phyloP scores from a whole-genome alignment of 345 rosid species.

The Geranium rotundifolium region DNA sequence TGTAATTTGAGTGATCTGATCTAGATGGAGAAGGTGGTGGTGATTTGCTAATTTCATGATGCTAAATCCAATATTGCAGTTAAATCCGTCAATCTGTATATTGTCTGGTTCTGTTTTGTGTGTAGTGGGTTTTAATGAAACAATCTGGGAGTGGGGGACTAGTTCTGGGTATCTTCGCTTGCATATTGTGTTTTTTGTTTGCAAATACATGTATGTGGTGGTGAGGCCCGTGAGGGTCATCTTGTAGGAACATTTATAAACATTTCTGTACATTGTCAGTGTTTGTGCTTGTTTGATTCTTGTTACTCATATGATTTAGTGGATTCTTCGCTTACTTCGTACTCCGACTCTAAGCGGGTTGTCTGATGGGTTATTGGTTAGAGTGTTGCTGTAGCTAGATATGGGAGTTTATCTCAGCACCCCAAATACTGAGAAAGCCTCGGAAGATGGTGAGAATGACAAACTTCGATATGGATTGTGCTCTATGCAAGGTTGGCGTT shows the following conservation, averaged over 20 bases:
- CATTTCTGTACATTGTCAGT: background rate
- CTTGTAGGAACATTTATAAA: background rate
- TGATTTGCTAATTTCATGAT: background rate
- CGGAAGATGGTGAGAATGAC: slow-evolving; percentile 63
- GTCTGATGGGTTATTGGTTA: background rate
- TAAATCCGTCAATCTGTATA: background rate
- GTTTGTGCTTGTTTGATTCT: background rate
- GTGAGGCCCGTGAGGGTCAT: background rate
- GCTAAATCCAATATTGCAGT: background rate
- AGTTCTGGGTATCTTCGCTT: background rate
- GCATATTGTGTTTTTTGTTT: background rate
- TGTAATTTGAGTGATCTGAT: background rate
- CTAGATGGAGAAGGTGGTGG: background rate
- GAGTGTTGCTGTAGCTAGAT: slow-evolving; percentile 5
- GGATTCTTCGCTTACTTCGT: background rate
- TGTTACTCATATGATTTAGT: background rate
- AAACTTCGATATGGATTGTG: slow-evolving; percentile 55
- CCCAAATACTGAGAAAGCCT: slow-evolving; percentile 67
- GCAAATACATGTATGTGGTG: background rate
- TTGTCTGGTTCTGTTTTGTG: background rate
- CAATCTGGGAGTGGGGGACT: background rate
- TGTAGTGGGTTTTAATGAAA: background rate
- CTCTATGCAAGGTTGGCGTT: slow-evolving; percentile 89
- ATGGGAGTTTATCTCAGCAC: slow-evolving; percentile 77
- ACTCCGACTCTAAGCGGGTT: background rate